Evolutionary conservation across 805 yeast species (phyloP), one percentile per base, ranked within the genome.

Genomic region (Pichia membranifaciens): DNA sequence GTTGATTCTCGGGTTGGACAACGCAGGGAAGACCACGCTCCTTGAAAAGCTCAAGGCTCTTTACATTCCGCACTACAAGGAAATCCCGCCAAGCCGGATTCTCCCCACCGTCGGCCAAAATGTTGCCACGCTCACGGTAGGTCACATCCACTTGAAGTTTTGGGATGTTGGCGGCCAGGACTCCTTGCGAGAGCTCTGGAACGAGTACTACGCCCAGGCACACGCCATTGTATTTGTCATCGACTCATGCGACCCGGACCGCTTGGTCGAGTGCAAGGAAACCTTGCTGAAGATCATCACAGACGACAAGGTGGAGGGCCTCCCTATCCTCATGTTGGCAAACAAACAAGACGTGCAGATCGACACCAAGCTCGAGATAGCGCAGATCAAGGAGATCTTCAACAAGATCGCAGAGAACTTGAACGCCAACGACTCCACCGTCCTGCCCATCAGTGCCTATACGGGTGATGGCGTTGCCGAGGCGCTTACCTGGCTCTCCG

Each of bases 161-260:
- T 91, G 98, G 98, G 99, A 91, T 64, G 81, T 91, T 36, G 98
- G 98, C 10, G 99, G 99, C 12, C 99, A 91, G 65, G 83, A 82
- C 60, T 72, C 84, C n/a, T 70, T 91, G 41, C 73, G 98, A 41
- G 70, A 79, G 25, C 73, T 93, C 74, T 91, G 99, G 99, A 74
- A 83, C 5, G 80, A 87, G 51, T 93, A 91, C 70, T 93, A 82
- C 66, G 72, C 74, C 17, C 84, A 81, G 50, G 86, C 96, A 47
- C 97, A 91, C 65, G 98, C 93, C 0, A 87, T 91, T 33, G 82
- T 93, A 38, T 91, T 91, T 64, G 84, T 91, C 17, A 91, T 93
- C 12, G 99, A 91, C 62, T 86, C 96, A 8, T 83, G 95, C 1
- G 98, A 90, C 63, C 75, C 83, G 23, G 82, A 77, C 31, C 73